Conservation (phyloP, 1,139 yeast species). For the Eremothecium sinecaudum region DNA sequence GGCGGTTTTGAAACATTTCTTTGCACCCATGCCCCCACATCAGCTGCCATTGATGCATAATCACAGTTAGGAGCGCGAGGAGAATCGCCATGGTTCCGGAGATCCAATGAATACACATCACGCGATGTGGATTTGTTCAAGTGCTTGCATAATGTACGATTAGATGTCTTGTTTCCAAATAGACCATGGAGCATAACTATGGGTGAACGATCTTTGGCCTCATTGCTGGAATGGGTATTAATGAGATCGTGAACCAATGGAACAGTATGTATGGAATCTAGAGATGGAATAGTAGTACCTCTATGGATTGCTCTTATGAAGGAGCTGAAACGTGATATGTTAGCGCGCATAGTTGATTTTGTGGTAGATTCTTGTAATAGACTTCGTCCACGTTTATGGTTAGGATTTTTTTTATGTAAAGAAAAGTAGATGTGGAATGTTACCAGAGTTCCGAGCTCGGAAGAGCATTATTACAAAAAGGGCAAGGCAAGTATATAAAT, state of each 20-base stretch:
- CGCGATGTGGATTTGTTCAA: constrained; percentile 33
- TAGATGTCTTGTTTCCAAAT: constrained; percentile 75
- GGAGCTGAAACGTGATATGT: too few species aligned
- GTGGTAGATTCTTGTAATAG: too few species aligned
- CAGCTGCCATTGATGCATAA: constrained; percentile 76
- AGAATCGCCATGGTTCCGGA: constrained; percentile 87
- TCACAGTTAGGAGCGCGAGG: constrained; percentile 66
- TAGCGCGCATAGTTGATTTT: too few species aligned
- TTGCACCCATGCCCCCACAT: constrained; percentile 60
- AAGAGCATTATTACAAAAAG: too few species aligned
- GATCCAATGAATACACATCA: constrained; percentile 62
- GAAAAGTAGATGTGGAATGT: too few species aligned
- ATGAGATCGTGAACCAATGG: constrained; percentile 38
- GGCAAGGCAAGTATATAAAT: too few species aligned
- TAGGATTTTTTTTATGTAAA: too few species aligned
- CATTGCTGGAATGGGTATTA: constrained; percentile 24
- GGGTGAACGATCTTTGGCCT: constrained; percentile 37
- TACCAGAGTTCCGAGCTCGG: too few species aligned
- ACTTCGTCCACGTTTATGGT: too few species aligned
- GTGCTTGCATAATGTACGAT: constrained; percentile 59
- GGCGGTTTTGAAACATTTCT: constrained; percentile 32
- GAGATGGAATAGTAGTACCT: too few species aligned
- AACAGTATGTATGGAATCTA: constrained; percentile 34
- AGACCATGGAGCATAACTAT: constrained; percentile 78
- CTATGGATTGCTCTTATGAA: too few species aligned